phyloP scores from a whole-genome alignment of 2,329 filamentous ascomycete genomes.

The Xylariaceae sp. region DNA sequence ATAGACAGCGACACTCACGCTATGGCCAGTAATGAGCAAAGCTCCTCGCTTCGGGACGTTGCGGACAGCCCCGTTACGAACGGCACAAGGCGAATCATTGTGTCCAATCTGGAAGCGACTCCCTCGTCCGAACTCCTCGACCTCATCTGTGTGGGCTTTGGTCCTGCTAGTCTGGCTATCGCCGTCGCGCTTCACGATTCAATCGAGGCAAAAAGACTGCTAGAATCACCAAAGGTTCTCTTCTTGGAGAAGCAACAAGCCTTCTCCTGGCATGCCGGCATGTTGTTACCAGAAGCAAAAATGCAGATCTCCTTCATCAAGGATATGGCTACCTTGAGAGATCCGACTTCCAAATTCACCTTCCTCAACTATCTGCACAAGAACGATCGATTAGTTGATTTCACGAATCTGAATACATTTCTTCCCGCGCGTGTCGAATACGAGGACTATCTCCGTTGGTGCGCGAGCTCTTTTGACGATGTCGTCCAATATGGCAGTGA shows the following conservation, averaged over 20 bases:
- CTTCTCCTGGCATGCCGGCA: conserved; percentile 92
- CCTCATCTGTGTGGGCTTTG: conserved; percentile 86
- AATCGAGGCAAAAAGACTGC: conserved; percentile 47
- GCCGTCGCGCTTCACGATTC: conserved; percentile 83
- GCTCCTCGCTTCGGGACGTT: neutral
- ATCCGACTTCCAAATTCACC: conserved; percentile 86
- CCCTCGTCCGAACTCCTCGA: conserved; percentile 65
- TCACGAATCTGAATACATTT: conserved; percentile 87
- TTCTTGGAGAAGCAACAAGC: conserved; percentile 80
- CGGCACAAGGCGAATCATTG: conserved; percentile 14
- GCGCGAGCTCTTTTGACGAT: conserved; percentile 69
- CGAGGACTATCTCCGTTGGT: conserved; percentile 94
- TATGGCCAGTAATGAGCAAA: conserved; percentile 10
- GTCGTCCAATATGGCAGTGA: conserved; percentile 72
- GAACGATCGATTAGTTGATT: conserved; percentile 76
- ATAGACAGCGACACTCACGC: conserved; percentile 25
- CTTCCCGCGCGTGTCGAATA: conserved; percentile 81
- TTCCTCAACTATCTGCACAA: conserved; percentile 90
- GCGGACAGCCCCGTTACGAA: conserved; percentile 1
- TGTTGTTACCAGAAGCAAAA: conserved; percentile 86
- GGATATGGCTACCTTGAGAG: conserved; percentile 82
- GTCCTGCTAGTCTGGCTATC: conserved; percentile 82
- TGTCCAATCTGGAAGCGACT: conserved; percentile 46
- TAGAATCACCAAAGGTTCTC: conserved; percentile 60
- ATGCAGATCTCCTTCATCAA: conserved; percentile 99